These are phyloP conservation scores for Entomophthora muscae DNA, from an alignment of 371 early-diverging fungal genomes.

Conservation along the genomic window DNA sequence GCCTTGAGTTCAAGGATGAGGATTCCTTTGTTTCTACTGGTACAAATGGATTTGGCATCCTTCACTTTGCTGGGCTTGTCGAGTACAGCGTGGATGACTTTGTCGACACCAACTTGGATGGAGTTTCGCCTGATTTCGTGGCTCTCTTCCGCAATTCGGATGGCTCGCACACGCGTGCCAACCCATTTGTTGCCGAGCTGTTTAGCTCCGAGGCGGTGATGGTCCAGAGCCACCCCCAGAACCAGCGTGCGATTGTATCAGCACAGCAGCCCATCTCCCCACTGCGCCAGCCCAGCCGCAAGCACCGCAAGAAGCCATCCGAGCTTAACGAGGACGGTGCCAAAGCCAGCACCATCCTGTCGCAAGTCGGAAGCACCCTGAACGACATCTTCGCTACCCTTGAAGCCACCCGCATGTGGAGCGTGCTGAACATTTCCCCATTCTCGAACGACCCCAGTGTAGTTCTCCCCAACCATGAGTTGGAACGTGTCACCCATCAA, in stretches of 20 bases:
- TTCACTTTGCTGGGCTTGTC: slow-evolving; percentile 26
- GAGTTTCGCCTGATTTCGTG: slow-evolving; percentile 68
- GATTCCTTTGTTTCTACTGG: slow-evolving; percentile 22
- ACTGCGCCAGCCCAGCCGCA: slow-evolving; percentile 18
- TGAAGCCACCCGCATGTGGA: slow-evolving; percentile 66
- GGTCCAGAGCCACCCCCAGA: slow-evolving; percentile 62
- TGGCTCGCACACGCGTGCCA: slow-evolving; percentile 23
- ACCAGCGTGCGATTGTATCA: slow-evolving; percentile 46
- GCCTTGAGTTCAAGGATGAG: slow-evolving; percentile 21
- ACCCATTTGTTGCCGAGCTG: slow-evolving; percentile 52
- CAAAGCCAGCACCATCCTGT: slow-evolving; percentile 15
- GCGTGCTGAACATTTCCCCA: slow-evolving; percentile 61
- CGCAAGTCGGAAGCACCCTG: slow-evolving; percentile 42
- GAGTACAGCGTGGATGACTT: slow-evolving; percentile 24
- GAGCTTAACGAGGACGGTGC: not conserved
- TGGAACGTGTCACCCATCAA: slow-evolving; percentile 36
- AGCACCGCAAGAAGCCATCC: not conserved
- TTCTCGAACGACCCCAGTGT: slow-evolving; percentile 35
- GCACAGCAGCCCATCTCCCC: slow-evolving; percentile 44
- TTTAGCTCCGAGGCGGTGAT: slow-evolving; percentile 63
- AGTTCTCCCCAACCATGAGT: slow-evolving; percentile 26
- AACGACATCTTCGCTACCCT: slow-evolving; percentile 48
- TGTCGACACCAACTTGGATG: slow-evolving; percentile 27
- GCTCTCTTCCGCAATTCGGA: slow-evolving; percentile 59
- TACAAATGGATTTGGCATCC: slow-evolving; percentile 20